phyloP scores from a whole-genome alignment of 2,329 filamentous ascomycete species.

The Scopulariopsis brevicaulis region DNA sequence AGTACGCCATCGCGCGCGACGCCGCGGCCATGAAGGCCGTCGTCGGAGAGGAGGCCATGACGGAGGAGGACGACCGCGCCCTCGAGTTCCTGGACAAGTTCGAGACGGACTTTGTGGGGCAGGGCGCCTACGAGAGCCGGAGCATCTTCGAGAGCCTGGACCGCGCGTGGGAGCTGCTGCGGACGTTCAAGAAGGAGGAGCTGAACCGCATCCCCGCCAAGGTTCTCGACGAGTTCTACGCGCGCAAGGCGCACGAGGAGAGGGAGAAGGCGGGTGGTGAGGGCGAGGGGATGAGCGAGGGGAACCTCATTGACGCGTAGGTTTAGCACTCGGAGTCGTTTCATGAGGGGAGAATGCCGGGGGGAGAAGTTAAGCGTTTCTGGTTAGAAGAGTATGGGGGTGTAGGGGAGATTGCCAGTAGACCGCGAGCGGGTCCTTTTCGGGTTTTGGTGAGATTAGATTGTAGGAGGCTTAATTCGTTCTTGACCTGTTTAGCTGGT shows the following conservation, averaged over 20 bases:
- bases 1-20: constrained; percentile 98
- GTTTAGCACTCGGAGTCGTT: background rate
- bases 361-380: background rate
- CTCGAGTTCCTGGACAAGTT: constrained; percentile 98
- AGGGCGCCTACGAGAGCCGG: constrained; percentile 85
- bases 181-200: constrained; percentile 96
- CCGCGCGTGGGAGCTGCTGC: constrained; percentile 88
- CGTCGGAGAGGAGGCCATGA: constrained; percentile 94
- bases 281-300: constrained; percentile 27
- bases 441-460: background rate
- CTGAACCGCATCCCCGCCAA: constrained; percentile 90
- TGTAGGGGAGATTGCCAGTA: background rate
- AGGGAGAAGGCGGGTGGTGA: constrained; percentile 27
- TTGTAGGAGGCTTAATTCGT: background rate
- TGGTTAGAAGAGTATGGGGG: background rate
- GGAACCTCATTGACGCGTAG: constrained; percentile 48
- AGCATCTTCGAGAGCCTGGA: constrained; percentile 90
- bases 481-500: too few relatives aligned
- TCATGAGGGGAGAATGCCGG: background rate
- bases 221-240: constrained; percentile 74
- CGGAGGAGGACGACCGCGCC: constrained; percentile 91
- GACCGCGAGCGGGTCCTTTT: background rate
- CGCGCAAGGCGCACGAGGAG: constrained; percentile 51
- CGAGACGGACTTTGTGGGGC: constrained; percentile 86
- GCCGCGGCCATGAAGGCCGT: constrained; percentile 99